These are phyloP conservation scores for Fusarium sterilihyphosum DNA, from an alignment of 2,329 filamentous ascomycete species.

Conservation along the genomic window DNA sequence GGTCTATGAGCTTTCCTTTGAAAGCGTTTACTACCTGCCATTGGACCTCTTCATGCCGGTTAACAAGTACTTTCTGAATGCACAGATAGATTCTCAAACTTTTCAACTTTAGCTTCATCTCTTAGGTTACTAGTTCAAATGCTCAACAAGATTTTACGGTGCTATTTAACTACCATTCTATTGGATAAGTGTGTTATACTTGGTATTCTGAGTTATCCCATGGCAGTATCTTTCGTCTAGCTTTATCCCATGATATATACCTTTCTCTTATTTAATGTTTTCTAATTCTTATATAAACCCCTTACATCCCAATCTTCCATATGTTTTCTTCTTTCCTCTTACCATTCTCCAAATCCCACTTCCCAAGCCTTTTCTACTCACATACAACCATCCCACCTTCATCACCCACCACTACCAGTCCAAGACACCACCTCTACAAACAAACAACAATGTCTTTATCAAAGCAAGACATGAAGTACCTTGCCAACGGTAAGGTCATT, in stretches of 20 bases:
- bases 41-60: neutral
- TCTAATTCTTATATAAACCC: neutral
- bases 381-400: neutral
- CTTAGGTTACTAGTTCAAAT: too few relatives aligned
- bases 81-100: neutral
- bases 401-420: neutral
- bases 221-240: neutral
- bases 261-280: neutral
- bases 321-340: accelerated
- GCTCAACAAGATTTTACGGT: accelerated
- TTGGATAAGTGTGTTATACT: too few relatives aligned
- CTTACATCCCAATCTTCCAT: accelerated
- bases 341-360: neutral
- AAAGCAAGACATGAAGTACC: neutral
- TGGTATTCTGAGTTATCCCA: neutral
- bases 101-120: neutral
- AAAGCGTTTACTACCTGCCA: too few relatives aligned
- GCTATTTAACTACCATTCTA: neutral
- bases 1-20: neutral
- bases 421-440: neutral
- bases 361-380: neutral
- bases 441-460: neutral
- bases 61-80: neutral
- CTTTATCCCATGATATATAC: too few relatives aligned
- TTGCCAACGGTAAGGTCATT: neutral